Conservation (phyloP, 2,329 filamentous ascomycete species). For the Beauveria scarabaeidicola region DNA sequence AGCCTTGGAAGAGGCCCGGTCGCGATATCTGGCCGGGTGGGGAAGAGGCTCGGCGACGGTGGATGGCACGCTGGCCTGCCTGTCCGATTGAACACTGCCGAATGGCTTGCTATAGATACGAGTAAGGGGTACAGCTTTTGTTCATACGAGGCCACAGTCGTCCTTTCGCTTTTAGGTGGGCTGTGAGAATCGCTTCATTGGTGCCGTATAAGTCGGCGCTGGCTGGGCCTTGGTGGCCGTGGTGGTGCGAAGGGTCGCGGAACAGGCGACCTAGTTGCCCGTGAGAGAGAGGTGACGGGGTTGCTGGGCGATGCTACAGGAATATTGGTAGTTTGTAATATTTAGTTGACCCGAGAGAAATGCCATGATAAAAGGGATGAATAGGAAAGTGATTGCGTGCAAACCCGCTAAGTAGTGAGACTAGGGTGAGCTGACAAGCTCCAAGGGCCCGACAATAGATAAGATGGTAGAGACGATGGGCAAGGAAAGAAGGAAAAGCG, state of each 20-base stretch:
- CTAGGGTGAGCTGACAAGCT: neutral
- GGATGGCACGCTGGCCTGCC: neutral
- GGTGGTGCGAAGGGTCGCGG: too few species aligned
- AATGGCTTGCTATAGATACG: neutral
- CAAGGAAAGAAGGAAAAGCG: too few species aligned
- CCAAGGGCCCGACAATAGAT: neutral
- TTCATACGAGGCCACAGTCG: neutral
- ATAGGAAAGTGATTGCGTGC: neutral
- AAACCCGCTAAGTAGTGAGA: neutral
- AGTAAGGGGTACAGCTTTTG: neutral
- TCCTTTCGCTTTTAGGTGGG: neutral
- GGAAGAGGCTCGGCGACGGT: neutral
- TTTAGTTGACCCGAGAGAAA: too few species aligned
- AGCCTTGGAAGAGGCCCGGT: neutral
- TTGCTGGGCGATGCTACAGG: too few species aligned
- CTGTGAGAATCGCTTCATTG: neutral
- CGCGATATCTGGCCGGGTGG: constrained; percentile 7
- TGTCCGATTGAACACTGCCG: neutral
- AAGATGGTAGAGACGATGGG: neutral
- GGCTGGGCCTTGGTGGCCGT: too few species aligned
- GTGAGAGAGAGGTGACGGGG: too few species aligned
- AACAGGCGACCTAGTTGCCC: too few species aligned
- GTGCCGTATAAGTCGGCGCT: neutral
- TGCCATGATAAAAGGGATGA: too few species aligned
- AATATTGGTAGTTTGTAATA: too few species aligned